A percentile compares a stretch with the other conserved stretches of the same genome.
phyloP scores from a whole-genome alignment of 805 yeast species.

The Schizosaccharomyces lindneri region DNA sequence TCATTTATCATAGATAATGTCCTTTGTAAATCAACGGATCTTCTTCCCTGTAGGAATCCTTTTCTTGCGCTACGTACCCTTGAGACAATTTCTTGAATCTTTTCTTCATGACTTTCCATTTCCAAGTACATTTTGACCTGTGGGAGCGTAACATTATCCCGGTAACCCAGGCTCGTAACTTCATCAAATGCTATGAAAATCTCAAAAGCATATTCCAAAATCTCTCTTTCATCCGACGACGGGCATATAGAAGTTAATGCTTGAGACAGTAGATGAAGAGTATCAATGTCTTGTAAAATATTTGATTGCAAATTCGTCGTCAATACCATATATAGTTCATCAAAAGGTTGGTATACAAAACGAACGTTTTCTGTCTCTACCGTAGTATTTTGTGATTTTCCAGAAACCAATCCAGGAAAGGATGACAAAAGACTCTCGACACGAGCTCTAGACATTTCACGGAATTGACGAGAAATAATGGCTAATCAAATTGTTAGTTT shows the following conservation, averaged over 20 bases:
- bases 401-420: constrained; percentile 56
- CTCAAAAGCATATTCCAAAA: constrained; percentile 66
- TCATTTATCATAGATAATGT: too few relatives aligned
- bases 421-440: constrained; percentile 66
- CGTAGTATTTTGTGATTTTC: constrained; percentile 65
- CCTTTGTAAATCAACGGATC: background rate
- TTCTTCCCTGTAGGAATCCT: background rate
- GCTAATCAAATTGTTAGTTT: constrained; percentile 13
- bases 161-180: constrained; percentile 67
- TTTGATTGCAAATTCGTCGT: constrained; percentile 80
- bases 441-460: constrained; percentile 59
- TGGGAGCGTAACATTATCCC: constrained; percentile 55
- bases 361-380: constrained; percentile 81
- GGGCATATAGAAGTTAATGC: constrained; percentile 53
- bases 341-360: constrained; percentile 87
- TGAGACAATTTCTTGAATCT: constrained; percentile 86
- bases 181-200: constrained; percentile 83
- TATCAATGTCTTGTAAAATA: constrained; percentile 81
- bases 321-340: constrained; percentile 71
- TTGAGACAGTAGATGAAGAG: constrained; percentile 63
- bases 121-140: constrained; percentile 78
- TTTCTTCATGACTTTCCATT: constrained; percentile 97
- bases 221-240: constrained; percentile 54
- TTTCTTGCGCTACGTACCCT: background rate
- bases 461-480: constrained; percentile 73